These are phyloP conservation scores for Paraglomus occultum DNA, from an alignment of 192 early-diverging fungal species.

Conservation along the genomic window DNA sequence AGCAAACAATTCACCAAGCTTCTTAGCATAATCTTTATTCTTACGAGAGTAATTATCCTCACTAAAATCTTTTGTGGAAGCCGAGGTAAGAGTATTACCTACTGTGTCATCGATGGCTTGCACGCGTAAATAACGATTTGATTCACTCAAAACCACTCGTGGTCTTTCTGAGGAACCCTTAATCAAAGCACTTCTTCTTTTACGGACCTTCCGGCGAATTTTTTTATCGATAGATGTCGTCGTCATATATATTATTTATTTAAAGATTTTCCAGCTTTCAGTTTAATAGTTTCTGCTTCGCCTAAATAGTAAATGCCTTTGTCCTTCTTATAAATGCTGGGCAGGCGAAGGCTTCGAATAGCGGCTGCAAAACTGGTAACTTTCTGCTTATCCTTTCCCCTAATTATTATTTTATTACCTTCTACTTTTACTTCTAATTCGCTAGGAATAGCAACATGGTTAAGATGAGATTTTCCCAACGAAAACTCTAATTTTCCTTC, in stretches of 20 bases:
- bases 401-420: not conserved
- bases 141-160: slow-evolving; percentile 15
- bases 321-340: too few species aligned
- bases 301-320: slow-evolving; percentile 15
- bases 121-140: slow-evolving; percentile 18
- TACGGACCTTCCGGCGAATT: not conserved
- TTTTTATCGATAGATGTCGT: not conserved
- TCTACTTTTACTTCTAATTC: not conserved
- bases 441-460: not conserved
- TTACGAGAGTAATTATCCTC: slow-evolving; percentile 4
- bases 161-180: not conserved
- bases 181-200: slow-evolving; percentile 6
- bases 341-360: too few species aligned
- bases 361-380: too few species aligned
- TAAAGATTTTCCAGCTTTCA: slow-evolving; percentile 12
- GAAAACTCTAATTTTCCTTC: slow-evolving; percentile 4
- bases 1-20: slow-evolving; percentile 2
- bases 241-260: slow-evolving; percentile 16
- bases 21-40: not conserved
- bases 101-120: slow-evolving; percentile 17
- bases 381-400: too few species aligned
- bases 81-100: not conserved
- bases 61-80: not conserved
- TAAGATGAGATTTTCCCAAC: not conserved
- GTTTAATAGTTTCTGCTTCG: slow-evolving; percentile 10